These are phyloP conservation scores for Lentinula detonsa DNA, from an alignment of 768 basidiomycete species.

Conservation along the genomic window DNA sequence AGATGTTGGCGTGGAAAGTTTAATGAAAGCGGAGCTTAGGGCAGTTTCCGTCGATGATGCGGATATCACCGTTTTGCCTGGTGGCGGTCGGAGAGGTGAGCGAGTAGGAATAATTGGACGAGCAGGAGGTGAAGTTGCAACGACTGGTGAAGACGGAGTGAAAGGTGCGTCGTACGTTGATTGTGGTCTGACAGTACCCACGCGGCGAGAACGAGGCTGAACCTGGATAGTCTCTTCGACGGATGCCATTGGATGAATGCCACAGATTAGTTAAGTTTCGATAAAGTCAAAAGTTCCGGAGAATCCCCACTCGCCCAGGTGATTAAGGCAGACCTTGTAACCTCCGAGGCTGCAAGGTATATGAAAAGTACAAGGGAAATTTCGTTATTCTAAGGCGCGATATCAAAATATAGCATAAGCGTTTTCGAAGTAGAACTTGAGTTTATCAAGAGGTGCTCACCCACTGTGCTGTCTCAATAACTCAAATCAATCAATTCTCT, in stretches of 20 bases:
- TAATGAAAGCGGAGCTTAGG: conserved; percentile 7
- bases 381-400: neutral
- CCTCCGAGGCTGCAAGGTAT: neutral
- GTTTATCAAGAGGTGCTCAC: conserved; percentile 22
- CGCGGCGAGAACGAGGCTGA: conserved; percentile 39
- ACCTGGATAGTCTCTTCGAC: neutral
- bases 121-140: conserved; percentile 22
- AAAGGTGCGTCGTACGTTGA: conserved; percentile 25
- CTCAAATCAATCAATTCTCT: neutral
- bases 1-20: conserved; percentile 6
- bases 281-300: neutral
- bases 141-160: conserved; percentile 24
- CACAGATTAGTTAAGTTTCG: neutral
- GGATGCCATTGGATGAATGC: conserved; percentile 5
- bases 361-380: neutral
- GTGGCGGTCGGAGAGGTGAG: conserved; percentile 20
- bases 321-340: neutral
- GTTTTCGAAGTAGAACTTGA: conserved; percentile 29
- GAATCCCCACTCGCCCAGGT: neutral
- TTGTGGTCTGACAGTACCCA: conserved; percentile 31
- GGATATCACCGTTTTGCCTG: conserved; percentile 7
- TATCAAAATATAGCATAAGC: neutral
- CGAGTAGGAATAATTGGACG: conserved; percentile 19
- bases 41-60: neutral
- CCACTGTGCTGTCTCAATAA: neutral